A percentile compares a stretch with the other conserved stretches of the same genome.
Evolutionary conservation across 768 basidiomycete genomes (phyloP).

Genomic region (Leucocoprinus sp.): DNA sequence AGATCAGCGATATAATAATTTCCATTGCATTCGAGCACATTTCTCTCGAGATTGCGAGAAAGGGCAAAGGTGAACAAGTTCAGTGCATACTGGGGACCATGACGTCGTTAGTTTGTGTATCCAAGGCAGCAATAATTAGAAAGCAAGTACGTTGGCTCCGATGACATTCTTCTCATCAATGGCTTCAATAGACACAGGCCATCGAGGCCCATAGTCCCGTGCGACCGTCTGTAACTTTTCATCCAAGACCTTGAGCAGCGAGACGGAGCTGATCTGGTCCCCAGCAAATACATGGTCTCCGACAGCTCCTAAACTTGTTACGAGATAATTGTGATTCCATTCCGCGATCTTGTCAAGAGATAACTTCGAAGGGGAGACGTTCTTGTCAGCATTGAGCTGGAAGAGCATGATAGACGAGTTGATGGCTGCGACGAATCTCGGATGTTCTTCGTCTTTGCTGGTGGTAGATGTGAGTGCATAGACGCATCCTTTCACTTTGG

Average conservation of each 20-base stretch:
- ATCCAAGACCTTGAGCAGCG: constrained; percentile 47
- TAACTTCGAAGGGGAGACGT: constrained; percentile 21
- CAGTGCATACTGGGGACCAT: constrained; percentile 41
- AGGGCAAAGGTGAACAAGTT: constrained; percentile 61
- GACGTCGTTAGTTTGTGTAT: neutral
- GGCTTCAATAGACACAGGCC: constrained; percentile 61
- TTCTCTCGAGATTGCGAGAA: constrained; percentile 32
- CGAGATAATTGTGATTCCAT: constrained; percentile 82
- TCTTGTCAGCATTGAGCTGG: constrained; percentile 28
- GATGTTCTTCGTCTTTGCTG: constrained; percentile 24
- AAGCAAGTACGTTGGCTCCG: constrained; percentile 57
- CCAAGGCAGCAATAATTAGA: neutral
- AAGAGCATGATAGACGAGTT: constrained; percentile 64
- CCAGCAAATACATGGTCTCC: constrained; percentile 57
- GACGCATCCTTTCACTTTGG: constrained; percentile 54
- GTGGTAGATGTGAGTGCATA: constrained; percentile 50
- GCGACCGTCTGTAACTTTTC: constrained; percentile 46
- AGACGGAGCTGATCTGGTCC: constrained; percentile 75
- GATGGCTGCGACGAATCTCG: constrained; percentile 51
- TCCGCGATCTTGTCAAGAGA: constrained; percentile 36
- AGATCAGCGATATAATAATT: constrained; percentile 69
- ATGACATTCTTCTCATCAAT: constrained; percentile 49
- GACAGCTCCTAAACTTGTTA: constrained; percentile 55
- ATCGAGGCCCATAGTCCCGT: constrained; percentile 68
- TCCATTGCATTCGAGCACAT: constrained; percentile 54